Evolutionary conservation across 202 grass and related monocot genomes (phyloP), one percentile per base, ranked within the genome.

Genomic region (Zizania palustris): DNA sequence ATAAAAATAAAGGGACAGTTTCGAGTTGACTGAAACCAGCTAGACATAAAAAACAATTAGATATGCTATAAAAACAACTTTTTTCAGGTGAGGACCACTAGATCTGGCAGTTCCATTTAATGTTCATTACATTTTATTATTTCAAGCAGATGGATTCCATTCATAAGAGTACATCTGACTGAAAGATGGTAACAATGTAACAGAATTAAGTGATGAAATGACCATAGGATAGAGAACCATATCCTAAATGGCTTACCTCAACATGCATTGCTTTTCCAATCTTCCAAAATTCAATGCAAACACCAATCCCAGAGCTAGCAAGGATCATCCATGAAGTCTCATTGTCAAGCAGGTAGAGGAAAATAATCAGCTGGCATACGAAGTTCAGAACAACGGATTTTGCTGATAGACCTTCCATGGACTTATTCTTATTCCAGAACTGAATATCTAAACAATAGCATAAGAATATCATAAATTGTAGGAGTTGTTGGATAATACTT

Each of bases 261-360:
- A 99, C 66, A 69, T 99, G 96, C 96, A 99, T 99, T 11, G 96
- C 96, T 85, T 99, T 99, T 67, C 96, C 96, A 2, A 99, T 99
- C 87, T 99, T 99, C 96, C 96, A 99, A 67, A 99, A 99, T 78
- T 99, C 96, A 64, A 99, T 99, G 85, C 96, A 99, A 43, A 91
- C 84, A 55, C 96, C 96, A 82, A 96, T 67, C 66, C 92, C 96
- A 83, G 92, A 93, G 79, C 96, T 99, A 56, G 83, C 77, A 72
- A 99, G 96, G 75, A 99, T 99, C 96, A 99, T 99, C 96, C 96
- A 99, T 56, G 96, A 99, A 76, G 96, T 99, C 28, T 99, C 96
- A 84, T 99, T 99, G 78, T 99, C 96, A 72, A 99, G 88, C 58
- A 99, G 82, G 71, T 96, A 99, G 54, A 99, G 83, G 73, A 99